Evolutionary conservation across 1,284 basidiomycete genomes (phyloP), one percentile per base, ranked within the genome.

Genomic region (Calocybe gambosa): DNA sequence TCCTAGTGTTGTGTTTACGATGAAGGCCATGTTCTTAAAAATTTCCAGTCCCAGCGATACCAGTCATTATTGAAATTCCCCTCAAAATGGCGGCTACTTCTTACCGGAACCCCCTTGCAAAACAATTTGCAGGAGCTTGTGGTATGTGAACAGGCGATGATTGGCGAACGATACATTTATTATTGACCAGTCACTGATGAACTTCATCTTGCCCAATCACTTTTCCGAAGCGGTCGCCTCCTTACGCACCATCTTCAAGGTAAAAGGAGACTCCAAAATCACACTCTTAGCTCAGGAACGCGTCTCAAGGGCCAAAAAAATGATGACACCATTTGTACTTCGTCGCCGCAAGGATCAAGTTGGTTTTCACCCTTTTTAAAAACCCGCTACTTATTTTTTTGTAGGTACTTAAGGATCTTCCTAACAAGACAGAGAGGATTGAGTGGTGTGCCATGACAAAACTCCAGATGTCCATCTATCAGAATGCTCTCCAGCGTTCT

Each of bases 241-340:
- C 5, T 72, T 99, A 5, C 82, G 91, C 10, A 89, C 93, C 10
- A 96, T 99, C 56, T 99, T 99, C 81, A 99, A 98, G 67, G 90
- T 92, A 31, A 93, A 91, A 57, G 85, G 89, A 4, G 89, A 92
- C 57, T 85, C 86, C 8, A 89, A 89, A 52, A 82, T 89, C 42
- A 89, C 88, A 35, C 64, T 96, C 35, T 81, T 99, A 12, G 89
- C 93, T 5, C 84, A 90, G 61, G 87, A 93, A 62, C 84, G 94
- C 39, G 89, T 97, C 20, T 89, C 92, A 41, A 73, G 95, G 47
- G 96, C 96, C 4, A 96, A 98, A 69, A 93, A 89, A 63, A 97
- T 99, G 93, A 93, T 99, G 85, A 94, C 91, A 13, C 96, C 96
- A 0, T 99, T 99, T 62, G 94, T 99, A 21, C 77, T 99, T 16